Evolutionary conservation across 176 grass and related monocot species (phyloP), one percentile per base, ranked within the genome.

Genomic region (Areca catechu): DNA sequence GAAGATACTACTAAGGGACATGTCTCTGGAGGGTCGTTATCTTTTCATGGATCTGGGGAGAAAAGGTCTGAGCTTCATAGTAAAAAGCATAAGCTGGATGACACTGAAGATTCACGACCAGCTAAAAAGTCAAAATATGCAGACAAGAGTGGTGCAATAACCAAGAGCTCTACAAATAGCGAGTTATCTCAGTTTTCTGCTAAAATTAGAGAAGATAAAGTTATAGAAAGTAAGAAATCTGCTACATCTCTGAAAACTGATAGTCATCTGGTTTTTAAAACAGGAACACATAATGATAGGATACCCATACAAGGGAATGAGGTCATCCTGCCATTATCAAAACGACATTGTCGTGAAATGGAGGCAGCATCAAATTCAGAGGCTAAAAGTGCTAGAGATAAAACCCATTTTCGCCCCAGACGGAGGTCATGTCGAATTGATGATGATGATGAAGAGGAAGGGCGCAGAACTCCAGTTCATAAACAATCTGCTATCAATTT

Each of bases 381-480:
- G 61, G 61, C 67, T 72, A 61, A 74, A 53, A 43, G 19, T 70
- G 55, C 19, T 79, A 23, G 22, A 58, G 64, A 71, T 77, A 59
- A 55, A 62, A 53, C 73, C 56, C 60, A 62, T 24, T 24, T 62
- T 16, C 50, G 16, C 12, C 51, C 75, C 68, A 85, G 69, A 73
- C 81, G 87, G 73, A 92, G 72, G 78, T 73, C 81, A 3, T 81
- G 81, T 60, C 66, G 63, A 15, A 48, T 83, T 82, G 81, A 88
- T 51, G 84, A 92, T 58, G 85, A 85, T 1, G 76, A 88, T 63
- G 43, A 47, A 4, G 67, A 74, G 60, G 86, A 88, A 85, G 87
- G 84, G 66, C 81, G 80, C 22, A 68, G 71, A 49, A 85, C 83
- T 53, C 87, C 81, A 64, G 60, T 86, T 71, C 81, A 83, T 67